Conservation (phyloP, 805 yeast species). For the Myxozyma monticola region DNA sequence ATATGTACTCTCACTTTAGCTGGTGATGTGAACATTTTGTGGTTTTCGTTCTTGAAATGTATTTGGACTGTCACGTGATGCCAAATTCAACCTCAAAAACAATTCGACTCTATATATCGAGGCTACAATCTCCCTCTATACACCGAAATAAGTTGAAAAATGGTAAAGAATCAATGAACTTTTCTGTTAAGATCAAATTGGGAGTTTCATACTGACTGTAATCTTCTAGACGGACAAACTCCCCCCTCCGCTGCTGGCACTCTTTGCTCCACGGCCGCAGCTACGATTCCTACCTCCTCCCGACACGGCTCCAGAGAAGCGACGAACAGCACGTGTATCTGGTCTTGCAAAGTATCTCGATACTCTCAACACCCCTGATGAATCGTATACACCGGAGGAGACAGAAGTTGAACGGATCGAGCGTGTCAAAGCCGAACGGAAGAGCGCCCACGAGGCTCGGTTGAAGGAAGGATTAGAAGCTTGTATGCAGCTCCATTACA, state of each 20-base stretch:
- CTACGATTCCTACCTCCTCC: constrained; percentile 49
- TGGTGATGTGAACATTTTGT: too few species aligned
- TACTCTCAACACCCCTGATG: constrained; percentile 36
- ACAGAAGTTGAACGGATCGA: constrained; percentile 35
- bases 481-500: constrained; percentile 25
- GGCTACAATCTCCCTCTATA: too few species aligned
- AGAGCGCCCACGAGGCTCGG: constrained; percentile 34
- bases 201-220: neutral
- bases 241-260: constrained; percentile 48
- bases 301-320: constrained; percentile 51
- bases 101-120: too few species aligned
- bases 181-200: neutral
- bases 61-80: too few species aligned
- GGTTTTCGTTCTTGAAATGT: too few species aligned
- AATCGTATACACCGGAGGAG: constrained; percentile 39
- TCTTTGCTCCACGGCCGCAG: constrained; percentile 61
- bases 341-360: constrained; percentile 46
- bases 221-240: constrained; percentile 44
- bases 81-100: too few species aligned
- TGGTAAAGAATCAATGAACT: too few species aligned
- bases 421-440: constrained; percentile 35
- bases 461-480: constrained; percentile 42
- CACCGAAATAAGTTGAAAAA: too few species aligned
- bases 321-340: constrained; percentile 50
- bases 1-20: too few species aligned